Conservation (phyloP, 2,329 filamentous ascomycete genomes). For the Pestalotiopsis sp. region DNA sequence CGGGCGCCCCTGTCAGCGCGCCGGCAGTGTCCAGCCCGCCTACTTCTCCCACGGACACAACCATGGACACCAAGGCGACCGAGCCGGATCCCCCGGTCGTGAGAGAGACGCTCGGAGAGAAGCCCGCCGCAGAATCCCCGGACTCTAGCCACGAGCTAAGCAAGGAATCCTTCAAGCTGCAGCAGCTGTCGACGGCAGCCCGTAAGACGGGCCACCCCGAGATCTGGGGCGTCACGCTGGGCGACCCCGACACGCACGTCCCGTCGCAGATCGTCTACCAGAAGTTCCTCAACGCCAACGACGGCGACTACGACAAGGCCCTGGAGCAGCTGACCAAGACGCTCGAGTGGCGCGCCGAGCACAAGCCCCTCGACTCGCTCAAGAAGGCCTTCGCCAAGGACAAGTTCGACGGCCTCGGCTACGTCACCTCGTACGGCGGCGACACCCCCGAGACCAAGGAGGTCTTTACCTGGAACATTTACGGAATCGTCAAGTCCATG, state of each 20-base stretch:
- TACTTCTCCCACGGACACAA: too few species aligned
- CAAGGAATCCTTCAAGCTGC: conserved; percentile 13
- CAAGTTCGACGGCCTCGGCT: conserved; percentile 81
- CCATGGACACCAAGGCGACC: too few species aligned
- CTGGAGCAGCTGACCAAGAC: conserved; percentile 78
- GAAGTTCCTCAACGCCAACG: conserved; percentile 92
- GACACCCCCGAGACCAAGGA: conserved; percentile 47
- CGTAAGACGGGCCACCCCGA: conserved; percentile 60
- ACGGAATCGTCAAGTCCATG: conserved; percentile 82
- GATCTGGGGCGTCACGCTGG: conserved; percentile 83
- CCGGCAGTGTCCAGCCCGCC: too few species aligned
- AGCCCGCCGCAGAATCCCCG: too few species aligned
- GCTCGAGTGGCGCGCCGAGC: conserved; percentile 79
- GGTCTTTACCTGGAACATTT: conserved; percentile 90
- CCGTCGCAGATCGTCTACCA: conserved; percentile 84
- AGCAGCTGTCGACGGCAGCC: conserved; percentile 31
- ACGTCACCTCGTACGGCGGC: conserved; percentile 67
- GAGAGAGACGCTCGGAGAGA: too few species aligned
- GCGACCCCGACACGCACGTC: conserved; percentile 54
- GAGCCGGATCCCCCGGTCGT: too few species aligned
- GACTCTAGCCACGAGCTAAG: too few species aligned
- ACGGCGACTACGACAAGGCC: conserved; percentile 71
- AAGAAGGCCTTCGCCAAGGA: conserved; percentile 63
- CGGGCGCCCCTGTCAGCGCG: too few species aligned
- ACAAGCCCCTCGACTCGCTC: conserved; percentile 69